Percentiles rank a stretch among this genome's conserved stretches.
phyloP scores from a whole-genome alignment of 2,329 filamentous ascomycete species.

The Botrytis sinoallii region DNA sequence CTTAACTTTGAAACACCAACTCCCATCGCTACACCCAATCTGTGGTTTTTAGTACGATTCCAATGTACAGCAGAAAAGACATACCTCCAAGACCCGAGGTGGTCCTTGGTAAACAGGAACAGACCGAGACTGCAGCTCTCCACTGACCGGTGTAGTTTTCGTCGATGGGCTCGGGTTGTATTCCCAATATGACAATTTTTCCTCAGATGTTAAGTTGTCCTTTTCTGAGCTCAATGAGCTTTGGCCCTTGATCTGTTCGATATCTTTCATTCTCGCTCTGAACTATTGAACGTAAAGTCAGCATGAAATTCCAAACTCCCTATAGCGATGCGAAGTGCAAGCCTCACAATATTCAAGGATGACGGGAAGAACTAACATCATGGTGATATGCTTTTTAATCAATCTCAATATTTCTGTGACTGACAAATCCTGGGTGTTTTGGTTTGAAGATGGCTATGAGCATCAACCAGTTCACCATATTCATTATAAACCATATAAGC shows the following conservation, averaged over 20 bases:
- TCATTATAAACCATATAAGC: conserved; percentile 34
- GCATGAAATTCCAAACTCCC: not conserved
- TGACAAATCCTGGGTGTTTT: conserved; percentile 26
- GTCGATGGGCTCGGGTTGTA: conserved; percentile 22
- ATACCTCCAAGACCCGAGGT: conserved; percentile 32
- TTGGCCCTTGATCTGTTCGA: conserved; percentile 16
- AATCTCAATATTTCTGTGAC: conserved; percentile 30
- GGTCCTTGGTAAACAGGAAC: conserved; percentile 24
- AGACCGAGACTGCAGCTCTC: conserved; percentile 11
- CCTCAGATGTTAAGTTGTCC: not conserved
- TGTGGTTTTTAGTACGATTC: not conserved
- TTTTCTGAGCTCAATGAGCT: conserved; percentile 4
- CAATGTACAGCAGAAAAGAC: not conserved
- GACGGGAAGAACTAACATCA: conserved; percentile 26
- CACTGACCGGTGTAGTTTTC: not conserved
- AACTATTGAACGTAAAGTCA: conserved; percentile 24
- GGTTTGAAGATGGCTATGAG: conserved; percentile 18
- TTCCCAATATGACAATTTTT: conserved; percentile 30
- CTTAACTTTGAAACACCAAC: conserved; percentile 35
- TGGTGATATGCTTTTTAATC: conserved; percentile 33
- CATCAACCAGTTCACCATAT: conserved; percentile 33
- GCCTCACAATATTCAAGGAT: no score
- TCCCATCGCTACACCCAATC: conserved; percentile 35
- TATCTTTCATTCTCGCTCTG: conserved; percentile 27
- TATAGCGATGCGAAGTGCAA: not conserved